Percentiles rank a stretch among this genome's conserved stretches.
These are phyloP conservation scores for Phyllosticta capitalensis DNA, from an alignment of 2,329 filamentous ascomycete species.

Conservation along the genomic window DNA sequence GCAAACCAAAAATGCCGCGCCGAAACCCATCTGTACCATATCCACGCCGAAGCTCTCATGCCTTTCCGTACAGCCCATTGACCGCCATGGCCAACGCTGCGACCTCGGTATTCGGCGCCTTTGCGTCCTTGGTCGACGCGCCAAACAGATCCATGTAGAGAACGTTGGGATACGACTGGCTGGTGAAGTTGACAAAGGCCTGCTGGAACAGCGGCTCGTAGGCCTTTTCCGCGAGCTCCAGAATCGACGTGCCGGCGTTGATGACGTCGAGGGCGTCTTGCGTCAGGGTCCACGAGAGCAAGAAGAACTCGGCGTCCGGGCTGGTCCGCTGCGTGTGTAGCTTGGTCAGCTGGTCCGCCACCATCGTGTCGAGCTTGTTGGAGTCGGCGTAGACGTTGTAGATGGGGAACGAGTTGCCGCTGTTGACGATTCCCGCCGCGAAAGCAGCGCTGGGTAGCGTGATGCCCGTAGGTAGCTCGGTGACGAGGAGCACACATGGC, in stretches of 20 bases:
- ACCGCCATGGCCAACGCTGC: constrained; percentile 26
- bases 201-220: constrained; percentile 23
- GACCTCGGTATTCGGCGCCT: constrained; percentile 21
- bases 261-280: constrained; percentile 23
- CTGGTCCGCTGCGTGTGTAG: constrained; percentile 22
- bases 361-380: constrained; percentile 23
- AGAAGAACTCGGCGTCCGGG: constrained; percentile 25
- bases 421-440: constrained; percentile 26
- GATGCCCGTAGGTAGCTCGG: constrained; percentile 23
- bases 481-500: constrained; percentile 26
- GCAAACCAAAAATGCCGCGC: not conserved
- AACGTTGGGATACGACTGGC: constrained; percentile 27
- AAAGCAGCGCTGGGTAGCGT: constrained; percentile 19
- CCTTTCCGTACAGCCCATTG: constrained; percentile 14
- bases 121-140: constrained; percentile 18
- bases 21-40: not conserved
- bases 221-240: constrained; percentile 22
- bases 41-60: not conserved
- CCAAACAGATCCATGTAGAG: constrained; percentile 27
- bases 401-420: constrained; percentile 23
- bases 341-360: constrained; percentile 29
- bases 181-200: constrained; percentile 26
- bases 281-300: constrained; percentile 29
- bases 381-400: constrained; percentile 29
- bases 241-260: constrained; percentile 18